Evolutionary conservation across 192 early-diverging fungal species (phyloP).

Genomic region (Coemansia sp.): DNA sequence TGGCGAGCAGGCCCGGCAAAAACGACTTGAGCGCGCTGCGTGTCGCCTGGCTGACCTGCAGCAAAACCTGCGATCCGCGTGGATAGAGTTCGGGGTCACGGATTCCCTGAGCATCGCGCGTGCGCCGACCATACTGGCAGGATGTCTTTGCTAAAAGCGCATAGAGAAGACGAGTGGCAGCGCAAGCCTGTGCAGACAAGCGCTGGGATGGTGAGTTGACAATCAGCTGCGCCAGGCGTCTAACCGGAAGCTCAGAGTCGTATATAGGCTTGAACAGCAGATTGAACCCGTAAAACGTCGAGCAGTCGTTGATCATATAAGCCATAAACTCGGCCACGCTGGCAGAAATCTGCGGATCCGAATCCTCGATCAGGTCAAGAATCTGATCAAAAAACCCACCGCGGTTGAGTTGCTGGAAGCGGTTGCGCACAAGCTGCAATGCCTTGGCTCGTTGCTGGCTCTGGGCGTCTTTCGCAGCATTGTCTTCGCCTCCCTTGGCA

Average conservation of each 20-base stretch:
- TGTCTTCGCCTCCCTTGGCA: slow-evolving; percentile 8
- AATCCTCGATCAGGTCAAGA: slow-evolving; percentile 44
- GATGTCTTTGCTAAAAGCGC: slow-evolving; percentile 46
- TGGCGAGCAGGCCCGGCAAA: slow-evolving; percentile 50
- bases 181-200: slow-evolving; percentile 38
- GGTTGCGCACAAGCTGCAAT: slow-evolving; percentile 50
- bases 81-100: slow-evolving; percentile 40
- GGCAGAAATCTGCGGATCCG: slow-evolving; percentile 27
- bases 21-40: slow-evolving; percentile 49
- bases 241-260: slow-evolving; percentile 44
- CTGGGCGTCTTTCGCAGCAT: slow-evolving; percentile 15
- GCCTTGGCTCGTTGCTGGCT: slow-evolving; percentile 44
- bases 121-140: slow-evolving; percentile 50
- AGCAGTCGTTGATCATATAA: slow-evolving; percentile 51
- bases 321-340: slow-evolving; percentile 50
- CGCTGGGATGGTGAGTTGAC: slow-evolving; percentile 50
- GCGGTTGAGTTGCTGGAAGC: slow-evolving; percentile 52
- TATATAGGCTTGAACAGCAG: slow-evolving; percentile 50
- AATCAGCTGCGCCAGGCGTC: slow-evolving; percentile 51
- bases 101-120: slow-evolving; percentile 48
- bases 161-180: slow-evolving; percentile 40
- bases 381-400: slow-evolving; percentile 38
- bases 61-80: slow-evolving; percentile 49
- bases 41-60: slow-evolving; percentile 44
- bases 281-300: slow-evolving; percentile 48